phyloP scores from a whole-genome alignment of 179 eudicot genomes.

The Spinacia oleracea region DNA sequence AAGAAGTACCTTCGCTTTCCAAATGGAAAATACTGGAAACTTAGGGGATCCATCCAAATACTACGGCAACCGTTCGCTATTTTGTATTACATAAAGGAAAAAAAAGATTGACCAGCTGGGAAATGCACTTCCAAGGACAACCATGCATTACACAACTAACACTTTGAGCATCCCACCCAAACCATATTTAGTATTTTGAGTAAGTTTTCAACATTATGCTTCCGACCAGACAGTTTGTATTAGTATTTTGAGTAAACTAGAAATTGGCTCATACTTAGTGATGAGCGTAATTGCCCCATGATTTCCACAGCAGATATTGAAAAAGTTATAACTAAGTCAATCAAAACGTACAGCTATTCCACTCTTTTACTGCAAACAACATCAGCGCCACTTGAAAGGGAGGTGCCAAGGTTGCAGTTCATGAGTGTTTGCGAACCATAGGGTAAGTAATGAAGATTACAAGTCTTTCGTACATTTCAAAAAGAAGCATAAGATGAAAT shows the following conservation, averaged over 20 bases:
- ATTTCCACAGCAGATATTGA: background rate
- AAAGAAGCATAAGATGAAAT: constrained; percentile 14
- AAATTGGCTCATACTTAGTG: background rate
- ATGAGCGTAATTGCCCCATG: background rate
- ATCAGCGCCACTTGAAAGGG: background rate
- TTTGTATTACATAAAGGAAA: no score
- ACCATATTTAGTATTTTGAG: no score
- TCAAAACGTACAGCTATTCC: background rate
- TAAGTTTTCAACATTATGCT: background rate
- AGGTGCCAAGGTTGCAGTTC: background rate
- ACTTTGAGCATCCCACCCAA: no score
- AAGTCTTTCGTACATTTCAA: background rate
- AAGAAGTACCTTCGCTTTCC: no score
- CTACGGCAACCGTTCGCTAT: no score
- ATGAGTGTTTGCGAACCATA: background rate
- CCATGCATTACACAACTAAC: no score
- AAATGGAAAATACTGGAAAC: no score
- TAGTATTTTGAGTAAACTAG: background rate
- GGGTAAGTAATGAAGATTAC: background rate
- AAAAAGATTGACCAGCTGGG: no score
- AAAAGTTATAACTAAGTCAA: background rate
- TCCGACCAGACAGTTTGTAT: background rate
- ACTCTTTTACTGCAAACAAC: background rate
- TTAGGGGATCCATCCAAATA: no score
- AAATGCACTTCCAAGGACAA: no score